phyloP scores from a whole-genome alignment of 495 filamentous ascomycete genomes.

The Achaetomiella virescens region DNA sequence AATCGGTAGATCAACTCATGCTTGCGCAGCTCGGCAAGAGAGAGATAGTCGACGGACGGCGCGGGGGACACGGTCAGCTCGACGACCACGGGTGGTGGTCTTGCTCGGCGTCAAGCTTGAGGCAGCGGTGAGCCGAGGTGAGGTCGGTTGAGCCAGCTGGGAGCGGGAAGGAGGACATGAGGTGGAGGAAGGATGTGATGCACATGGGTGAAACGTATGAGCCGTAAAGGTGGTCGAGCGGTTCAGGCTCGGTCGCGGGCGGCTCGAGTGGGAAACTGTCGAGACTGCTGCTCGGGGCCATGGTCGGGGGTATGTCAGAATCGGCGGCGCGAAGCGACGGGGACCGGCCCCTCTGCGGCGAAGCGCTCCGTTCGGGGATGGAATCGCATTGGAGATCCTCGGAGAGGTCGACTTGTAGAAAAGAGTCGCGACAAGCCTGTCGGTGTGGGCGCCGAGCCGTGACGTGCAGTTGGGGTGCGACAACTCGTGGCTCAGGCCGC shows the following conservation, averaged over 20 bases:
- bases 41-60: constrained; percentile 60
- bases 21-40: constrained; percentile 62
- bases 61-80: constrained; percentile 65
- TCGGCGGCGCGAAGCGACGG: constrained; percentile 27
- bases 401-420: constrained; percentile 55
- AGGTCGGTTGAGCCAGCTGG: constrained; percentile 50
- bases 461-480: constrained; percentile 52
- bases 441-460: constrained; percentile 32
- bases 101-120: constrained; percentile 48
- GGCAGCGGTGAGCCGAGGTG: constrained; percentile 63
- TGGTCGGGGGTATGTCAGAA: constrained; percentile 43
- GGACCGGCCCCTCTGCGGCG: constrained; percentile 22
- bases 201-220: constrained; percentile 71
- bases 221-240: constrained; percentile 70
- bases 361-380: constrained; percentile 27
- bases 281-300: constrained; percentile 60
- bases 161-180: constrained; percentile 61
- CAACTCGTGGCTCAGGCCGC: constrained; percentile 49
- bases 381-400: constrained; percentile 25
- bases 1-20: constrained; percentile 77
- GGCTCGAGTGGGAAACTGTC: constrained; percentile 68
- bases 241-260: constrained; percentile 54
- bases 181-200: constrained; percentile 74
- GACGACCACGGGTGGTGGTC: constrained; percentile 55
- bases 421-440: constrained; percentile 57